These are phyloP conservation scores for Oryza meyeriana DNA, from an alignment of 176 grass and related monocot genomes.

Conservation along the genomic window DNA sequence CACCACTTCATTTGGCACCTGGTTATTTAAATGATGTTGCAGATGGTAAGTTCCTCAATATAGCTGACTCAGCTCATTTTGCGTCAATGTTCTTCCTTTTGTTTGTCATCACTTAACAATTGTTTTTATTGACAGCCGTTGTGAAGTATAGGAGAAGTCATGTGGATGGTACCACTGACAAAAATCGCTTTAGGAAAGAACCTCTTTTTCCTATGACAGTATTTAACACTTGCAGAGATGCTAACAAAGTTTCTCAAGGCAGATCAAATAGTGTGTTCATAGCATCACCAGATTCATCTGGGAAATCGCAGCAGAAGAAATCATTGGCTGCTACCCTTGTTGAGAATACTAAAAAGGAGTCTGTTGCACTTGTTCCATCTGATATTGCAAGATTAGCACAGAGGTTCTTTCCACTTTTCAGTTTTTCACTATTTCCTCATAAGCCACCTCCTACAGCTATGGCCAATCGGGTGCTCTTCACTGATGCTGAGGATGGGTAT, in stretches of 20 bases:
- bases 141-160: constrained; percentile 70
- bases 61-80: constrained; percentile 1
- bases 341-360: constrained; percentile 65
- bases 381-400: constrained; percentile 73
- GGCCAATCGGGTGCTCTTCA: constrained; percentile 78
- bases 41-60: constrained; percentile 49
- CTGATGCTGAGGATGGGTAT: constrained; percentile 93
- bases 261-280: constrained; percentile 31
- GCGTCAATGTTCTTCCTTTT: constrained; percentile 6
- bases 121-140: constrained; percentile 53
- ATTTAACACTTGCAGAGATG: constrained; percentile 26
- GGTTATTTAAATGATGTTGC: constrained; percentile 71
- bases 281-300: constrained; percentile 41
- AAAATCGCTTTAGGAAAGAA: constrained; percentile 55
- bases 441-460: constrained; percentile 70
- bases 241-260: constrained; percentile 31
- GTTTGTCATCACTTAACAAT: constrained; percentile 11
- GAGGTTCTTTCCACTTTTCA: constrained; percentile 67
- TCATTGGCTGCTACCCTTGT: constrained; percentile 82
- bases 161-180: constrained; percentile 58
- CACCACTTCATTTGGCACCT: constrained; percentile 56
- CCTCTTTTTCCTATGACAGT: constrained; percentile 67
- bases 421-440: constrained; percentile 66
- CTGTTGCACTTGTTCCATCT: constrained; percentile 69
- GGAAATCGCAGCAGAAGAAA: constrained; percentile 65